Base-by-base conservation (phyloP, 108 stramenopile species). In the Nitzschia sp. region DNA sequence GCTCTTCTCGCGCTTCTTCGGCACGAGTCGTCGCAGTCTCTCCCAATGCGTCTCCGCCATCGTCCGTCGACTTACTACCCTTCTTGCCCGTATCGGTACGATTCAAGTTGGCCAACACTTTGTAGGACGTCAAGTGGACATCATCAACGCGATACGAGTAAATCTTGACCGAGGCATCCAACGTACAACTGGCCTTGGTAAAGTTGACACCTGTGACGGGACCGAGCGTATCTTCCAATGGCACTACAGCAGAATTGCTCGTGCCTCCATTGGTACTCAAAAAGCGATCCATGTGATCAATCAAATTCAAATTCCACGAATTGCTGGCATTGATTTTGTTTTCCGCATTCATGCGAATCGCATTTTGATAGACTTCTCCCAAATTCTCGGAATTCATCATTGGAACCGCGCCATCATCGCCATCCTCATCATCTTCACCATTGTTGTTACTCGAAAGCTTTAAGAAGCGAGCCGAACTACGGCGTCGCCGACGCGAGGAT, bases 71-170 rank as follows among this genome's bases (percentile, higher is more conserved):
- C 38, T 41, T 27, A 30, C 30, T 16, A 11, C 21, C 0, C 27
- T 25, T 53, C n/a, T 25, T 21, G 52, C 8, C 8, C 52, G 48
- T 80, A 64, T 91, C 89, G 27, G 83, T 91, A 5, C 98, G 75
- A 59, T 95, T 96, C 38, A 99, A 75, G 71, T 96, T 97, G 45
- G 96, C 97, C 45, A 99, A 77, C 6, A 99, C 95, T 28, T 95
- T 92, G 77, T 96, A 97, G 33, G 90, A 89, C 28, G 87, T 90
- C 27, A 90, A 69, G 71, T 95, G 91, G 16, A 97, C 96, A 80
- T 97, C 96, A 71, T 99, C 98, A 6, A 99, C 98, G 44, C 98
- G 91, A 70, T 96, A 93, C 0, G 92, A 92, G 76, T 99, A 99
- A 46, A 99, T 97, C 75, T 99, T 97, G 34, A 99, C 96, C 44